Evolutionary conservation across 352 stramenopile genomes (phyloP), one percentile per base, ranked within the genome.

Genomic region (Pythium phragmiticola): DNA sequence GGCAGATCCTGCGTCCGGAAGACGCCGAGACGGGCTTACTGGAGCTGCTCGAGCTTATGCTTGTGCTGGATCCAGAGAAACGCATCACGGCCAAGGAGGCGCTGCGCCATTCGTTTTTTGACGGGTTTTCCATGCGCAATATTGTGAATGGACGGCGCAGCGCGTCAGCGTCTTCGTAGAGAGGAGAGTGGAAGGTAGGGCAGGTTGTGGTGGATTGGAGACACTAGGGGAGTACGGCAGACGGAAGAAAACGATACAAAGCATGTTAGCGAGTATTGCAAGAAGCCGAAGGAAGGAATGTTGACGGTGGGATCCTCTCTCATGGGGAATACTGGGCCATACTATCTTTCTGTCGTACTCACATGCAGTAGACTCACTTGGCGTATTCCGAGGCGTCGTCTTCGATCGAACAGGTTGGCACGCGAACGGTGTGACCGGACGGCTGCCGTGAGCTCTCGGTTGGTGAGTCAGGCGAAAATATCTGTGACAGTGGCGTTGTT

Each of bases 21-120:
- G 84, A 93, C 63, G 73, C 79, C 1, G 65, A 76, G 13, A 78
- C 75, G 33, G 84, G 84, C 0, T 59, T 95, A 47, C 72, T 98
- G 7, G 89, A 96, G 63, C 65, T 98, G 33, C 70, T 98, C 23
- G 85, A 97, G 63, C 84, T 96, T 54, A 92, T 98, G 77, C 73
- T 98, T 41, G 89, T 97, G 50, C 73, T 97, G 52, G 92, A 98
- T 72, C 95, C 94, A 9, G 82, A 90, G n/a, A 90, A 98, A 46
- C 87, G 95, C 49, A 77, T 98, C 34, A 96, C 87, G 9, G 95
- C 95, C 1, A 85, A 84, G 53, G 74, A 92, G 23, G 94, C 95
- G 36, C 75, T 98, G 36, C 80, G 89, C 41, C 81, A 95, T 65
- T 76, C 81, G 7, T 98, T 98, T 67, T 98, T 98, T 61, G 77